Percentiles rank a stretch among this genome's conserved stretches.
These are phyloP conservation scores for Leccinum sublutescens DNA, from an alignment of 768 basidiomycete species.

Conservation along the genomic window DNA sequence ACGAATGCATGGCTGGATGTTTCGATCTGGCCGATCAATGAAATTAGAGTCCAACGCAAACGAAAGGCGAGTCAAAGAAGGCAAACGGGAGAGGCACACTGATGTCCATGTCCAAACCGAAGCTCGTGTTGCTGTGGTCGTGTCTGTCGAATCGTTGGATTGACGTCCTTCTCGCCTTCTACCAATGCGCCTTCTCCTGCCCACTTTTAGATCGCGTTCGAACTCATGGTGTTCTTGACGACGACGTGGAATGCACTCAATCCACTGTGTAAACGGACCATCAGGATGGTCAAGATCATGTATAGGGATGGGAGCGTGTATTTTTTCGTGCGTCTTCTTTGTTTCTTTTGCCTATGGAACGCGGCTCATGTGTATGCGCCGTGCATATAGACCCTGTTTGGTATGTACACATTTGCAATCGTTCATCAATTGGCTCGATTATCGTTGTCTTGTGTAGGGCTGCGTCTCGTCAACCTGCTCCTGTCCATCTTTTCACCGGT, in stretches of 20 bases:
- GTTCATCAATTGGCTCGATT: background rate
- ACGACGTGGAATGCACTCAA: slow-evolving; percentile 32
- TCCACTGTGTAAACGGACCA: slow-evolving; percentile 12
- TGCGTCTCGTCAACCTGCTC: slow-evolving; percentile 23
- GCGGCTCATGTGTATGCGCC: background rate
- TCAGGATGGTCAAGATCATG: no score
- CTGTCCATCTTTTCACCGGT: slow-evolving; percentile 20
- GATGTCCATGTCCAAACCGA: no score
- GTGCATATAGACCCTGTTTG: slow-evolving; percentile 18
- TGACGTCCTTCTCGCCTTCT: no score
- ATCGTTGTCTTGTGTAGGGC: slow-evolving; percentile 2
- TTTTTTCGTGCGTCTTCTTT: slow-evolving; percentile 16
- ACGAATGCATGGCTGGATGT: no score
- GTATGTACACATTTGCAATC: slow-evolving; percentile 10
- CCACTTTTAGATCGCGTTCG: slow-evolving; percentile 26
- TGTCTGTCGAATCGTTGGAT: no score
- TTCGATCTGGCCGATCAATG: no score
- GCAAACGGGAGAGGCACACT: no score
- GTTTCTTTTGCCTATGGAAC: background rate
- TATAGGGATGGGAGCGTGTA: slow-evolving; percentile 27
- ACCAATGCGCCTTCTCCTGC: background rate
- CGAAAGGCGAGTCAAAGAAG: no score
- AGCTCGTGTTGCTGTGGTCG: no score
- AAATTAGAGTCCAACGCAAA: no score
- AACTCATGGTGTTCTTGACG: slow-evolving; percentile 30